A percentile compares a stretch with the other conserved stretches of the same genome.
phyloP scores from a whole-genome alignment of 106 monocot genomes.

The Acorus calamus region DNA sequence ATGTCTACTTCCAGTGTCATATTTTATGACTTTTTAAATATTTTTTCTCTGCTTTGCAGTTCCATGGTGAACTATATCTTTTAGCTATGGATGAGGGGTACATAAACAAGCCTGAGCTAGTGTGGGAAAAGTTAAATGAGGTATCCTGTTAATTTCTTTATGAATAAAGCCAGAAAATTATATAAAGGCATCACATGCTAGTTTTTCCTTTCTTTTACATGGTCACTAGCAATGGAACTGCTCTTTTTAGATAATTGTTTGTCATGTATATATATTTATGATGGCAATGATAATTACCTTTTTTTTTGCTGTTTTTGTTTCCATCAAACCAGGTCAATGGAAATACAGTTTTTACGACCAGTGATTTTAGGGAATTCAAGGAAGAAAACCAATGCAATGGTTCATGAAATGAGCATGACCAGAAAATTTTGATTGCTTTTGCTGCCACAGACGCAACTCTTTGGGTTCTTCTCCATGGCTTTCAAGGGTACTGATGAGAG shows the following conservation, averaged over 20 bases:
- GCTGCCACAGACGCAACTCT: too few species aligned
- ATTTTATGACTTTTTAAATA: neutral
- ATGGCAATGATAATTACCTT: neutral
- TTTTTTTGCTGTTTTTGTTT: constrained; percentile 5
- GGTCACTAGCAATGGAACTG: neutral
- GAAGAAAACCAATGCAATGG: constrained; percentile 48
- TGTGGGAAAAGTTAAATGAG: constrained; percentile 98
- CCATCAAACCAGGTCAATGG: constrained; percentile 68
- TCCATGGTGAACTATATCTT: constrained; percentile 79
- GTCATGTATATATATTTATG: neutral
- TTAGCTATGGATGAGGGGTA: constrained; percentile 97
- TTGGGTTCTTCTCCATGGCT: too few species aligned
- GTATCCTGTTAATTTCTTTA: too few species aligned
- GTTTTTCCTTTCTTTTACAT: neutral
- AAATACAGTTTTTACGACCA: constrained; percentile 83
- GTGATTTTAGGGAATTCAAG: constrained; percentile 75
- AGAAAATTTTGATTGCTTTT: too few species aligned
- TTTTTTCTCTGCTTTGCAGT: constrained; percentile 37
- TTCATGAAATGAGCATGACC: constrained; percentile 85
- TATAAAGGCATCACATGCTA: too few species aligned
- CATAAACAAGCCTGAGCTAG: constrained; percentile 77
- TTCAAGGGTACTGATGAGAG: too few species aligned
- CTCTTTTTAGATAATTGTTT: neutral
- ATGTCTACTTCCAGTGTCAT: neutral
- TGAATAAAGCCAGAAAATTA: too few species aligned